phyloP scores from a whole-genome alignment of 106 monocot genomes.

The Allium cepa region DNA sequence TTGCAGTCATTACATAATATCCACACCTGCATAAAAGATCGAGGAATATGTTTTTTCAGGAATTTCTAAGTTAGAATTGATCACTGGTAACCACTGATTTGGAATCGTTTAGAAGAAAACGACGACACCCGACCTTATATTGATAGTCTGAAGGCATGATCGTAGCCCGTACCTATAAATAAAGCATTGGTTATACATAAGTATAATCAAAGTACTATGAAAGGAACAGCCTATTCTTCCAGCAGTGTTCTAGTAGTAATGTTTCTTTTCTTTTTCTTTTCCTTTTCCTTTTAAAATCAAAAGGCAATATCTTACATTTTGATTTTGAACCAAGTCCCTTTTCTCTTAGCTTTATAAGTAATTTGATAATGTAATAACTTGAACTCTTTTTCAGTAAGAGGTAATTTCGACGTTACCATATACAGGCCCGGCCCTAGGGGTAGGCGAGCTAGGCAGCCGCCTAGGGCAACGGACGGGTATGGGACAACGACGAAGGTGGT shows the following conservation, averaged over 20 bases:
- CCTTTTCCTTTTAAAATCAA: no score
- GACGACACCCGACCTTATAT: conserved; percentile 28
- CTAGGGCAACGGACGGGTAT: no score
- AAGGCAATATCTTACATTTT: neutral
- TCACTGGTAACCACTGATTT: neutral
- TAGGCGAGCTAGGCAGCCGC: no score
- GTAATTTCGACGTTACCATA: no score
- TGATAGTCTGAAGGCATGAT: conserved; percentile 80
- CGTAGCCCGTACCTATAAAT: conserved; percentile 64
- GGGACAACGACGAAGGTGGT: no score
- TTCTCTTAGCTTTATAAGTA: no score
- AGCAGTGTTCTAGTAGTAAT: neutral
- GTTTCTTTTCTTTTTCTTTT: no score
- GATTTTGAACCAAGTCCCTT: neutral
- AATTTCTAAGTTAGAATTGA: neutral
- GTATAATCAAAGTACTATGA: neutral
- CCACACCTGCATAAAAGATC: conserved; percentile 50
- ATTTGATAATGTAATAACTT: no score
- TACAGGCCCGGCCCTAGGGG: no score
- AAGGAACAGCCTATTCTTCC: neutral
- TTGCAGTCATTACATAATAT: conserved; percentile 92
- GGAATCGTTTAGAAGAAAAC: neutral
- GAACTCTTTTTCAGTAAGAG: no score
- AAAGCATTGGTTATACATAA: neutral
- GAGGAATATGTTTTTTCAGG: neutral